Conservation (phyloP, 2,329 filamentous ascomycete species). For the Thermoascus crustaceus region DNA sequence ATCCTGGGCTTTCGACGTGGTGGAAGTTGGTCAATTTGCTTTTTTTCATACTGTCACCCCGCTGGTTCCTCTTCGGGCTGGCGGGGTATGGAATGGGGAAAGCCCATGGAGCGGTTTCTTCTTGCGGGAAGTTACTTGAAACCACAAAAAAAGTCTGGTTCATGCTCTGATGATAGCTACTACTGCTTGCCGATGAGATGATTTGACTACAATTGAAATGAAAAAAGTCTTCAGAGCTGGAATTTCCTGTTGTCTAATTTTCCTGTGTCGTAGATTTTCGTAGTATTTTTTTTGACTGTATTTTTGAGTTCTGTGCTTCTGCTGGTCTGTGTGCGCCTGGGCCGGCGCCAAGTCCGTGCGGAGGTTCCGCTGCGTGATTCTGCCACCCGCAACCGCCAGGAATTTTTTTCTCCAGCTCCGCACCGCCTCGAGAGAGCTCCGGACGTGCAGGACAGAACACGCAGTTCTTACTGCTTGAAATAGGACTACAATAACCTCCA, state of each 20-base stretch:
- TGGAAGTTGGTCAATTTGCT: constrained; percentile 30
- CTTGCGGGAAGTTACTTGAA: constrained; percentile 26
- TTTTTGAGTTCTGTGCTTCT: too few species aligned
- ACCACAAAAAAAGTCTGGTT: constrained; percentile 24
- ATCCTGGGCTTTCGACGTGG: constrained; percentile 16
- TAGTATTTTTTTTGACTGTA: too few species aligned
- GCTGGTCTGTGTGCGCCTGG: too few species aligned
- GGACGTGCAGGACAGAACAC: constrained; percentile 8
- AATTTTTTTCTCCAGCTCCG: constrained; percentile 1
- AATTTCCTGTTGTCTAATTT: background rate
- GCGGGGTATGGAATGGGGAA: constrained; percentile 2
- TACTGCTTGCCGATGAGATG: constrained; percentile 17
- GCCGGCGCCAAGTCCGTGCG: too few species aligned
- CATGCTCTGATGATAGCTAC: constrained; percentile 14
- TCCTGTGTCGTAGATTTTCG: background rate
- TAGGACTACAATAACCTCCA: too few species aligned
- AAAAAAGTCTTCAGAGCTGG: constrained; percentile 6
- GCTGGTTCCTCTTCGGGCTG: background rate
- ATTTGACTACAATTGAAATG: too few species aligned
- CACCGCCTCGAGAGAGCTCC: background rate
- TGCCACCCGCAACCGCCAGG: background rate
- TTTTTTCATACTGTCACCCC: too few species aligned
- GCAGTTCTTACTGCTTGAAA: too few species aligned
- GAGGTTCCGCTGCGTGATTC: too few species aligned
- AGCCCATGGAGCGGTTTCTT: constrained; percentile 29